Conservation (phyloP, 352 stramenopile genomes). For the Globisporangium acanthophoron region DNA sequence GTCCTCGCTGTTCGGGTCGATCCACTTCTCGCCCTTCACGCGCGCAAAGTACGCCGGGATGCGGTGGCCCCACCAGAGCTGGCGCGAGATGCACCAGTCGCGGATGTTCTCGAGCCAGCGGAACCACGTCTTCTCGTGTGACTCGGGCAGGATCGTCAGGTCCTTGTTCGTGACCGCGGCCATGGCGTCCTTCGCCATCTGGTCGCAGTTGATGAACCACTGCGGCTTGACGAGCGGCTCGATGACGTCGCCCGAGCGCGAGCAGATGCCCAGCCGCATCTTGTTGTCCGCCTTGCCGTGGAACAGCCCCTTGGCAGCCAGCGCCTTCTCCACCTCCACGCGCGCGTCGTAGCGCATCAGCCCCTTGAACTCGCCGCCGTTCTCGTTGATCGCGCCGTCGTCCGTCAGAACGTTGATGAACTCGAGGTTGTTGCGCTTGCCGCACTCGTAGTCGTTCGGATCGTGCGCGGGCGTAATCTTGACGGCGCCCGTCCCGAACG, state of each 20-base stretch:
- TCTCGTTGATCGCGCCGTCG: constrained; percentile 95
- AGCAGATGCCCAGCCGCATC: constrained; percentile 98
- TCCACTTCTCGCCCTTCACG: constrained; percentile 71
- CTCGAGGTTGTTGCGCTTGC: constrained; percentile 94
- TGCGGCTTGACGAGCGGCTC: constrained; percentile 99
- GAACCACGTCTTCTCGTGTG: constrained; percentile 95
- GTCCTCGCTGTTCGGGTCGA: constrained; percentile 70
- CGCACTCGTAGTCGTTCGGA: constrained; percentile 98
- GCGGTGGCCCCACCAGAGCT: constrained; percentile 99
- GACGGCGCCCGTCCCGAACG: constrained; percentile 96
- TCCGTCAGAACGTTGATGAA: constrained; percentile 98
- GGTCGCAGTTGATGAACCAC: constrained; percentile 78
- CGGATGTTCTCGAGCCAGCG: constrained; percentile 98
- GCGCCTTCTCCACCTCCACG: constrained; percentile 84
- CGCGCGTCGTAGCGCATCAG: constrained; percentile 91
- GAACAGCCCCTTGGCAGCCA: constrained; percentile 93
- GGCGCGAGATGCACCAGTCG: constrained; percentile 99
- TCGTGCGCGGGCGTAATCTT: constrained; percentile 99
- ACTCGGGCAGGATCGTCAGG: constrained; percentile 74
- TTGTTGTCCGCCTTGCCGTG: constrained; percentile 97
- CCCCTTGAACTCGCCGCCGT: constrained; percentile 83
- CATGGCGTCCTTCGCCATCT: constrained; percentile 86
- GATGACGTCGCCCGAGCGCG: constrained; percentile 97
- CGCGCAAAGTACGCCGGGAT: constrained; percentile 98
- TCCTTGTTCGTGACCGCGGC: constrained; percentile 75